Base-by-base conservation (phyloP, 208 protist species). In the Acanthamoeba healyi region DNA sequence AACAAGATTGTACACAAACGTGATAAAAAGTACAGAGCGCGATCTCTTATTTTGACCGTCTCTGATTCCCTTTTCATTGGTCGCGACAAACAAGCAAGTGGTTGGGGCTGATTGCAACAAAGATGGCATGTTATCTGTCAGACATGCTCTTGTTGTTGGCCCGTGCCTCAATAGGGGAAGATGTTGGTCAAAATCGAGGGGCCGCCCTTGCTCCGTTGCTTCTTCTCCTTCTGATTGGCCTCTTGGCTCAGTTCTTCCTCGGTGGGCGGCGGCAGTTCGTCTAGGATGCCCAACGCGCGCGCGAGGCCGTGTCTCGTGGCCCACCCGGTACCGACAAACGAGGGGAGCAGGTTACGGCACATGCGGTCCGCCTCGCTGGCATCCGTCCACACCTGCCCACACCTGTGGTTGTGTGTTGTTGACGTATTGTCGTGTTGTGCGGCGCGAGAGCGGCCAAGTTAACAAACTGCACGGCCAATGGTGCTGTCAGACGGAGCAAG, bases 301-400 rank as follows among this genome's bases (percentile, higher is more conserved):
- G 36, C 38, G 67, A 44, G 36, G 32, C 36, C 67, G 38, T 63
- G 56, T 63, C 56, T 63, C 56, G 56, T 63, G 56, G 56, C 19
- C 56, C 56, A 63, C 56, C 12, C 3, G 56, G 56, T 29, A 22
- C 56, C 56, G 56, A 63, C 56, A 22, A 29, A 63, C 56, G 56
- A 63, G n/a, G 56, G 12, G 12, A 63, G 56, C 56, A 63, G 56
- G 56, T 63, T 63, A 0, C 24, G 19, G 56, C 56, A 22, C 56
- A 63, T 12, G 3, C 56, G 12, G 56, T 63, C 56, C 56, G 56
- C 56, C 56, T 29, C 24, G 4, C n/a, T 22, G 56, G 56, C 56
- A 63, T 63, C 56, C 56, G 56, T 22, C 56, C 56, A 63, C 56
- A 63, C 56, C 56, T 63, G 56, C 56, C 56, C 56, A 63, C 56